phyloP scores from a whole-genome alignment of 2,329 filamentous ascomycete species.

The Leptographium procerum region DNA sequence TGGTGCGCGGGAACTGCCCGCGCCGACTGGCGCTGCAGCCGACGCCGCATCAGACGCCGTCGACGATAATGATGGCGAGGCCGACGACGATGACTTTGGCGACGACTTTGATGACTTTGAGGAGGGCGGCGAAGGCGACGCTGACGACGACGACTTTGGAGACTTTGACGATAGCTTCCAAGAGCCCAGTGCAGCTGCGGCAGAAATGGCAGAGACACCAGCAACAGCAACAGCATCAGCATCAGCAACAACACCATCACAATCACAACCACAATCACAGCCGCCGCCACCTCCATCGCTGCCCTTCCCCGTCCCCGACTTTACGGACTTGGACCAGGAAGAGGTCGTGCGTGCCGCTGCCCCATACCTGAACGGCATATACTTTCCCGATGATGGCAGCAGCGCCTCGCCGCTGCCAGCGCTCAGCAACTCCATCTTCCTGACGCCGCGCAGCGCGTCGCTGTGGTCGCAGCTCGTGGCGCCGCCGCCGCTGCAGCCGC shows the following conservation, averaged over 20 bases:
- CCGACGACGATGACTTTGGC: conserved; percentile 37
- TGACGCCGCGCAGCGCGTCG: conserved; percentile 76
- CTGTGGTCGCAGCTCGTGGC: conserved; percentile 95
- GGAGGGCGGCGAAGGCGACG: conserved; percentile 40
- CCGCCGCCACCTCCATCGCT: conserved; percentile 11
- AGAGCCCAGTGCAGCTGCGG: conserved; percentile 25
- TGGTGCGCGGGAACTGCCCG: not conserved
- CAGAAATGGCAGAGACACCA: conserved; percentile 14
- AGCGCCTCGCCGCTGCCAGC: conserved; percentile 34
- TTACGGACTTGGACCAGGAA: conserved; percentile 48
- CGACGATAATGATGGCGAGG: conserved; percentile 26
- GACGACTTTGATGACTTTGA: conserved; percentile 54
- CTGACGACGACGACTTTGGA: conserved; percentile 46
- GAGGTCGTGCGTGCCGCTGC: conserved; percentile 50
- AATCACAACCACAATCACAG: not conserved
- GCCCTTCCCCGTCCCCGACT: conserved; percentile 48
- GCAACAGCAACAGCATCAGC: conserved; percentile 20
- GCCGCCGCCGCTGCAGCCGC: conserved; percentile 85
- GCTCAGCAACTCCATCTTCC: conserved; percentile 56
- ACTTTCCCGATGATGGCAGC: conserved; percentile 45
- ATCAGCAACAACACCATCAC: conserved; percentile 19
- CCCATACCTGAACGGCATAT: conserved; percentile 56
- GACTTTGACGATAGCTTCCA: conserved; percentile 67
- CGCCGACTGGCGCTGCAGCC: conserved; percentile 8
- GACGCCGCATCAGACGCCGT: conserved; percentile 25